phyloP scores from a whole-genome alignment of 495 filamentous ascomycete species.

The Penicillium salamii region DNA sequence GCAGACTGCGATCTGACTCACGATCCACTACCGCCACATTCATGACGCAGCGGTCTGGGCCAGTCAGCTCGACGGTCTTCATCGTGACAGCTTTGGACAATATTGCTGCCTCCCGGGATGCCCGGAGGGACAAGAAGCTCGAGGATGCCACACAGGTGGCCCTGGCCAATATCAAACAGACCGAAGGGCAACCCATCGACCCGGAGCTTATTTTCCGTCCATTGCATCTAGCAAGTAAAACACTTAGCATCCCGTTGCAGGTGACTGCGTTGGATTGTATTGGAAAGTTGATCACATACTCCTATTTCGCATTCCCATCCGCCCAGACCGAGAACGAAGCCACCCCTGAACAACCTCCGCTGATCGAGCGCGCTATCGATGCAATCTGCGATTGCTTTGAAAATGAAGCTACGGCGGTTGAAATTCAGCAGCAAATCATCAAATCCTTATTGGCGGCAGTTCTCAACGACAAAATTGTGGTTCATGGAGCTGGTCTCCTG shows the following conservation, averaged over 20 bases:
- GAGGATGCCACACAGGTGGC: constrained; percentile 77
- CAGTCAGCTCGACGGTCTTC: constrained; percentile 91
- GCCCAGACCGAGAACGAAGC: constrained; percentile 48
- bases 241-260: constrained; percentile 75
- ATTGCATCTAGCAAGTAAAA: constrained; percentile 80
- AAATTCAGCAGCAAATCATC: constrained; percentile 96
- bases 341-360: constrained; percentile 50
- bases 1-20: constrained; percentile 54
- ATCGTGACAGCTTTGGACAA: constrained; percentile 87
- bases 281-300: constrained; percentile 96
- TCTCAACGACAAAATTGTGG: constrained; percentile 95
- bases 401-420: constrained; percentile 83
- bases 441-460: constrained; percentile 95
- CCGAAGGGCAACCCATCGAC: constrained; percentile 65
- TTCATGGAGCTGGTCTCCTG: constrained; percentile 92
- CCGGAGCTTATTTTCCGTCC: constrained; percentile 91
- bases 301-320: constrained; percentile 84
- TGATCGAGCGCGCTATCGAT: constrained; percentile 98
- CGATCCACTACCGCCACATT: constrained; percentile 55
- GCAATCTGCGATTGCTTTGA: constrained; percentile 99
- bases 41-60: constrained; percentile 49
- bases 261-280: constrained; percentile 96
- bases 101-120: constrained; percentile 86
- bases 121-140: constrained; percentile 73
- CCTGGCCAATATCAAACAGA: constrained; percentile 74